Evolutionary conservation across 2,329 filamentous ascomycete genomes (phyloP).

Genomic region (Trichoderma gracile): DNA sequence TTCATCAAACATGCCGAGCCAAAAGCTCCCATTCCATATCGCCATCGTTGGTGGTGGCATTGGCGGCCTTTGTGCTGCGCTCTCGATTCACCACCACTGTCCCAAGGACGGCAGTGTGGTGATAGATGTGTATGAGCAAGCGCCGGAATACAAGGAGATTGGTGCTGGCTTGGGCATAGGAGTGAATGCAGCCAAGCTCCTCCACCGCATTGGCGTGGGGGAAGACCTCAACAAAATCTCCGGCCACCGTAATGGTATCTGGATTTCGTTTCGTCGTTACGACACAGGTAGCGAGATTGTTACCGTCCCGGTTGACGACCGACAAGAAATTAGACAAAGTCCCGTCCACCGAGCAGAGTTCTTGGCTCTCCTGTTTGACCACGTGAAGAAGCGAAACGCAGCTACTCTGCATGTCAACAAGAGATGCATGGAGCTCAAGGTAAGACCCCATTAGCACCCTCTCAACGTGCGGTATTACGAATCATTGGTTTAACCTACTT

Average conservation of each 20-base stretch:
- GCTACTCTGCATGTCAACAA: conserved; percentile 13
- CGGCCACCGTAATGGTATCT: conserved; percentile 14
- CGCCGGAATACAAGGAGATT: conserved; percentile 17
- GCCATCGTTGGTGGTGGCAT: conserved; percentile 22
- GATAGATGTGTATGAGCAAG: conserved; percentile 17
- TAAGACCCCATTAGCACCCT: neutral
- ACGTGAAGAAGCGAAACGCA: conserved; percentile 14
- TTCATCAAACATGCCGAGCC: conserved; percentile 11
- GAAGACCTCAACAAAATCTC: conserved; percentile 14
- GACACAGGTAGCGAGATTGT: conserved; percentile 15
- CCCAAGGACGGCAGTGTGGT: conserved; percentile 18
- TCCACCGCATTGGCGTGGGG: conserved; percentile 12
- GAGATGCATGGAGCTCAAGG: conserved; percentile 12
- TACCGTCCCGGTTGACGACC: conserved; percentile 12
- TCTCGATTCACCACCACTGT: conserved; percentile 12
- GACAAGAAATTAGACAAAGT: conserved; percentile 13
- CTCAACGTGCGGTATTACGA: too few species aligned
- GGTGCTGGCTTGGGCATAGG: conserved; percentile 17
- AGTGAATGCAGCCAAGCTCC: conserved; percentile 18
- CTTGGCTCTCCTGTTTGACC: neutral
- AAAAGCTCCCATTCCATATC: conserved; percentile 19
- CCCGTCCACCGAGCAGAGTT: conserved; percentile 17
- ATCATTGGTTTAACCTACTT: neutral
- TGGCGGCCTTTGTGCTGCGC: conserved; percentile 19
- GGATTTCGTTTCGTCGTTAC: conserved; percentile 15